A percentile compares a stretch with the other conserved stretches of the same genome.
Conservation (phyloP, 1,284 basidiomycete species). For the Sanguinoderma infundibulare region DNA sequence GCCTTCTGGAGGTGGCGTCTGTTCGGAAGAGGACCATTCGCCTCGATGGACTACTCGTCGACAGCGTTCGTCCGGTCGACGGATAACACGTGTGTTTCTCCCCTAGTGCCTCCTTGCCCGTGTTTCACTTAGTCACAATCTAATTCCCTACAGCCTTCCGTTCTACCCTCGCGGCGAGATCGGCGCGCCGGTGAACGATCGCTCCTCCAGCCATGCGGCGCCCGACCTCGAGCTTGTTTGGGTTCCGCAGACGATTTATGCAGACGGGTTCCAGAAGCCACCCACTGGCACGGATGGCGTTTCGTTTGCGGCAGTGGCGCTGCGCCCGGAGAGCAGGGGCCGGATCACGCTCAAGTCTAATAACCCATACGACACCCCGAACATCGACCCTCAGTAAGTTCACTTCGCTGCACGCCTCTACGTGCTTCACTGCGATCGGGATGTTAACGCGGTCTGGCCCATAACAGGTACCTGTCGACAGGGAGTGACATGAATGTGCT, state of each 20-base stretch:
- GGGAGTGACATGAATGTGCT: constrained; percentile 33
- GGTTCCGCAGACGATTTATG: constrained; percentile 33
- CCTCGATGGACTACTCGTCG: constrained; percentile 22
- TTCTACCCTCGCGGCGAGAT: constrained; percentile 26
- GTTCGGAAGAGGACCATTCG: constrained; percentile 37
- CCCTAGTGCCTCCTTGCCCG: background rate
- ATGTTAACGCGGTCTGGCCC: background rate
- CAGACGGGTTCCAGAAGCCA: constrained; percentile 25
- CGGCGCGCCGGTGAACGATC: constrained; percentile 21
- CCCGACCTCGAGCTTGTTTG: constrained; percentile 44
- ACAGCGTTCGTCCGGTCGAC: constrained; percentile 40
- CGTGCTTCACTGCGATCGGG: background rate
- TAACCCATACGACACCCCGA: constrained; percentile 41
- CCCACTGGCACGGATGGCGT: constrained; percentile 30
- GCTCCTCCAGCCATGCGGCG: constrained; percentile 34
- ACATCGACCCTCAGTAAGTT: constrained; percentile 46
- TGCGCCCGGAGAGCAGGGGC: constrained; percentile 38
- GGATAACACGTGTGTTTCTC: constrained; percentile 27
- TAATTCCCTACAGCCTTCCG: background rate
- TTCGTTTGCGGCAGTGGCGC: constrained; percentile 31
- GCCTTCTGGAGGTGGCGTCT: constrained; percentile 39
- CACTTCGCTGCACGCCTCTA: too few species aligned
- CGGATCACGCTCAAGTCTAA: constrained; percentile 39
- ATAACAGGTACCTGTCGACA: constrained; percentile 27
- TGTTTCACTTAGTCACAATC: background rate